These are phyloP conservation scores for Pelargonium fulgidum DNA, from an alignment of 441 rosid species.

Conservation along the genomic window DNA sequence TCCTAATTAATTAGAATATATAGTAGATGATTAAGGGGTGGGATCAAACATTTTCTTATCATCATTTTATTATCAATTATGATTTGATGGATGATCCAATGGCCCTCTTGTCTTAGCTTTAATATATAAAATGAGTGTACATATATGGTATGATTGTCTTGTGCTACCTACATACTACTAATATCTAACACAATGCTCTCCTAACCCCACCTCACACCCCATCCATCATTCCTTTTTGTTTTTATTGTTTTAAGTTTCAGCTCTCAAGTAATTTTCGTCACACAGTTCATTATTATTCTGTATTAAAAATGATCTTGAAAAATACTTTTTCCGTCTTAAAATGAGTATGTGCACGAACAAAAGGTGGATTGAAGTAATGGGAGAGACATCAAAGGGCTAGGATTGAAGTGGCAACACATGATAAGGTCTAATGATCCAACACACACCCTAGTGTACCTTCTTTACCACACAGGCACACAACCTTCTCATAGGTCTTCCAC, in stretches of 20 bases:
- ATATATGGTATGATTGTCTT: constrained; percentile 17
- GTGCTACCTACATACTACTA: not conserved
- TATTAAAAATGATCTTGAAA: no score
- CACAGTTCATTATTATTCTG: no score
- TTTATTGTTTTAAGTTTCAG: not conserved
- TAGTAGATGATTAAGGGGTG: constrained; percentile 16
- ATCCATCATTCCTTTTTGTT: not conserved
- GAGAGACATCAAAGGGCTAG: constrained; percentile 27
- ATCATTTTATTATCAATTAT: not conserved
- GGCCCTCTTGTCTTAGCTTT: not conserved
- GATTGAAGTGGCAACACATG: constrained; percentile 29
- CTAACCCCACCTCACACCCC: constrained; percentile 10
- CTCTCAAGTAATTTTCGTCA: no score
- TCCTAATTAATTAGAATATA: constrained; percentile 8
- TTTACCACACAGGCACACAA: constrained; percentile 9
- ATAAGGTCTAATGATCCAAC: constrained; percentile 17
- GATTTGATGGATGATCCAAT: not conserved
- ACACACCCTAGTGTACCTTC: constrained; percentile 25
- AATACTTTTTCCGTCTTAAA: no score
- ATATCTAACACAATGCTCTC: not conserved
- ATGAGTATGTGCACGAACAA: no score
- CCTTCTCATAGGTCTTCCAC: not conserved
- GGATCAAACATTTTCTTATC: constrained; percentile 10
- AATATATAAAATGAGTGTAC: not conserved
- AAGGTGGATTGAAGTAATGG: not conserved